Conservation (phyloP, 2,329 filamentous ascomycete genomes). For the Penicillium sclerotigenum region DNA sequence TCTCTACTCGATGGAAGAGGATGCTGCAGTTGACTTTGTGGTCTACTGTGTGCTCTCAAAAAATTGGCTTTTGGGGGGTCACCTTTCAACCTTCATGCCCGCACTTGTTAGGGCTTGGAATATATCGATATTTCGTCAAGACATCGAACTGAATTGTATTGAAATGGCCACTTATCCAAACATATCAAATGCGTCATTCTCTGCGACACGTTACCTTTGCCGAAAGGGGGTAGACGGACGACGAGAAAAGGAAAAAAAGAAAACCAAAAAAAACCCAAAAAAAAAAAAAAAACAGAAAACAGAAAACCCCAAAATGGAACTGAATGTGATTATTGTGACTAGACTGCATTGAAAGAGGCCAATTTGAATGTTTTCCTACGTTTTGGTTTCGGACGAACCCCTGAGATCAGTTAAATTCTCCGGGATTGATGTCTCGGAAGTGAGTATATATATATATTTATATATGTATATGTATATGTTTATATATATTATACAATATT, state of each 20-base stretch:
- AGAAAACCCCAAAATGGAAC: neutral
- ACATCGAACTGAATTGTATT: too few relatives aligned
- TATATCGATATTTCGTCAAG: too few relatives aligned
- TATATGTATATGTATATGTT: too few relatives aligned
- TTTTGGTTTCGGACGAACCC: conserved; percentile 2
- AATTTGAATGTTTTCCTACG: neutral
- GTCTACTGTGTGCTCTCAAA: too few relatives aligned
- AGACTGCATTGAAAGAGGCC: neutral
- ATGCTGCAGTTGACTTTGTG: too few relatives aligned
- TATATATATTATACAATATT: too few relatives aligned
- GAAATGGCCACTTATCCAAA: too few relatives aligned
- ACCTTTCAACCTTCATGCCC: too few relatives aligned
- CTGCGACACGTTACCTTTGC: neutral
- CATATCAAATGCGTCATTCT: neutral
- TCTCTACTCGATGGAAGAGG: too few relatives aligned
- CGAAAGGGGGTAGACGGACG: neutral
- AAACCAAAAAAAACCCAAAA: neutral
- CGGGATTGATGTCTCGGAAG: neutral
- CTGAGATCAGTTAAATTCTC: neutral
- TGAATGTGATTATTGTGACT: neutral
- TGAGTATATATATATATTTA: neutral
- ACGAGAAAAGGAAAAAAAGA: neutral
- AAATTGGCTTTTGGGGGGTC: neutral
- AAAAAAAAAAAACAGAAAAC: too few relatives aligned
- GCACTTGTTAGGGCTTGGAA: too few relatives aligned